phyloP scores from a whole-genome alignment of 2,329 filamentous ascomycete genomes.

The Botrytis fabae region DNA sequence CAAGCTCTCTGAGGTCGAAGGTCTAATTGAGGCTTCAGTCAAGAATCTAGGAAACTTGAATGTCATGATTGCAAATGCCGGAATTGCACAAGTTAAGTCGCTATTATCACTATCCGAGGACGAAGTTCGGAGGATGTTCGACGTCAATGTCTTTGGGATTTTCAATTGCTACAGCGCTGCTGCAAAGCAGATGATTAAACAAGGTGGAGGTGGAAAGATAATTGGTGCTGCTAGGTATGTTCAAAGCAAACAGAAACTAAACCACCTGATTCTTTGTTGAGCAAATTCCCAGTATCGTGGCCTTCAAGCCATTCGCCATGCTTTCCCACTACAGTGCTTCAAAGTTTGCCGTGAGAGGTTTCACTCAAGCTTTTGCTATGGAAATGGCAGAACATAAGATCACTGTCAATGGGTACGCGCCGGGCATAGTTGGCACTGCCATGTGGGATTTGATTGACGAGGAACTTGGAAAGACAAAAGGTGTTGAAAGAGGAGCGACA shows the following conservation, averaged over 20 bases:
- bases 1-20: constrained; percentile 37
- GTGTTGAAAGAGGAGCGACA: constrained; percentile 52
- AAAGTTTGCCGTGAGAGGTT: constrained; percentile 66
- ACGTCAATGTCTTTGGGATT: constrained; percentile 64
- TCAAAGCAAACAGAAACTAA: neutral
- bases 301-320: constrained; percentile 59
- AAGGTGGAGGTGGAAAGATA: constrained; percentile 48
- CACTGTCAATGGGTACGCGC: constrained; percentile 67
- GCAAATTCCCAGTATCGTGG: constrained; percentile 48
- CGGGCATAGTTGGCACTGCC: constrained; percentile 62
- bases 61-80: constrained; percentile 40
- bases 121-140: constrained; percentile 53
- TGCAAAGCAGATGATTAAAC: constrained; percentile 64
- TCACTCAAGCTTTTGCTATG: constrained; percentile 67
- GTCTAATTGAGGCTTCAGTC: constrained; percentile 34
- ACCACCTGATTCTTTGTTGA: constrained; percentile 9
- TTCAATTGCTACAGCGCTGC: constrained; percentile 65
- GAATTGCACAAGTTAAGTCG: constrained; percentile 38
- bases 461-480: constrained; percentile 53
- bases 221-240: constrained; percentile 37
- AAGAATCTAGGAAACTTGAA: constrained; percentile 35
- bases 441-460: constrained; percentile 72
- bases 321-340: constrained; percentile 63
- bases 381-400: constrained; percentile 65
- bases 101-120: constrained; percentile 36